Evolutionary conservation across 1,284 basidiomycete species (phyloP).

Genomic region (Taiwanofungus camphoratus): DNA sequence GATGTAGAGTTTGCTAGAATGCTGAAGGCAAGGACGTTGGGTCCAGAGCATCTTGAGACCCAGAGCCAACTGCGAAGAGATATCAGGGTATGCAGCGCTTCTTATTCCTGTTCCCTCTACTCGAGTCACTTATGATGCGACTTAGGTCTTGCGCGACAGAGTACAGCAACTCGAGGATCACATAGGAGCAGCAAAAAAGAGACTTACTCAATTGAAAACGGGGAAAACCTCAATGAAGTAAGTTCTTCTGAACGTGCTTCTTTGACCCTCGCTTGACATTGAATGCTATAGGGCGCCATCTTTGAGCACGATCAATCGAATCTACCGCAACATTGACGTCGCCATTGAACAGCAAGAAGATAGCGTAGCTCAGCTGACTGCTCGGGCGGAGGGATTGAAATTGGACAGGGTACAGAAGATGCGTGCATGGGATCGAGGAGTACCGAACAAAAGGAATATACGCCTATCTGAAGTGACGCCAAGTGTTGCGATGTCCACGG

Average conservation of each 20-base stretch:
- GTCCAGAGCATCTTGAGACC: slow-evolving; percentile 82
- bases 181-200: slow-evolving; percentile 65
- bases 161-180: slow-evolving; percentile 76
- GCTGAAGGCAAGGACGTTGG: slow-evolving; percentile 75
- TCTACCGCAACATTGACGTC: slow-evolving; percentile 77
- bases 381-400: slow-evolving; percentile 51
- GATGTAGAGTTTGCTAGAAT: slow-evolving; percentile 80
- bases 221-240: slow-evolving; percentile 63
- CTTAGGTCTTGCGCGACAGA: slow-evolving; percentile 60
- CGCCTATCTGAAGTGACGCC: slow-evolving; percentile 38
- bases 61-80: slow-evolving; percentile 70
- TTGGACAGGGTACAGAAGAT: slow-evolving; percentile 25
- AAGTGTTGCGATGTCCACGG: slow-evolving; percentile 63
- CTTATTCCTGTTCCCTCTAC: no score
- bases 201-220: slow-evolving; percentile 54
- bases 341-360: slow-evolving; percentile 58
- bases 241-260: slow-evolving; percentile 17
- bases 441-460: slow-evolving; percentile 30
- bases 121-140: not conserved
- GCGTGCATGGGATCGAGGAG: slow-evolving; percentile 32
- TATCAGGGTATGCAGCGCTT: slow-evolving; percentile 47
- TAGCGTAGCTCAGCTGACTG: slow-evolving; percentile 51
- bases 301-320: slow-evolving; percentile 78
- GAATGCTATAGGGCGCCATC: slow-evolving; percentile 59
- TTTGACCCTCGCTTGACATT: not conserved